These are phyloP conservation scores for Exophiala viscosa DNA, from an alignment of 2,329 filamentous ascomycete species.

Conservation along the genomic window DNA sequence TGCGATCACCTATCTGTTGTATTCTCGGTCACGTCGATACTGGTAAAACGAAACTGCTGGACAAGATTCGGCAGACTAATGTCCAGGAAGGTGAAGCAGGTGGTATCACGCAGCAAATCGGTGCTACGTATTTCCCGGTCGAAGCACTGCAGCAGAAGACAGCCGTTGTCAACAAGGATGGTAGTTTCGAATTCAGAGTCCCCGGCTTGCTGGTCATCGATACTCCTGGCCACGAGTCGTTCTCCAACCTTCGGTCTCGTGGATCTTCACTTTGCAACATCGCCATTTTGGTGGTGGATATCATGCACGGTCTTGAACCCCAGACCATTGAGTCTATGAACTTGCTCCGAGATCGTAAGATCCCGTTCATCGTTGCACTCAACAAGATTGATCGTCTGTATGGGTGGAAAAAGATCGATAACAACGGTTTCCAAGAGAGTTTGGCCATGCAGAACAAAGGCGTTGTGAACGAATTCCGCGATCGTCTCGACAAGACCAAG, in stretches of 20 bases:
- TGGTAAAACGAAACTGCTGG: slow-evolving; percentile 97
- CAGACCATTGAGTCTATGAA: slow-evolving; percentile 98
- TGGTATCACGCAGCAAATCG: slow-evolving; percentile 99
- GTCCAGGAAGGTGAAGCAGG: slow-evolving; percentile 98
- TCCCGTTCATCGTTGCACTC: slow-evolving; percentile 94
- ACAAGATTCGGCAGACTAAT: slow-evolving; percentile 98
- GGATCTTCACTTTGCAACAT: slow-evolving; percentile 99
- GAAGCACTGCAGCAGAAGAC: slow-evolving; percentile 92
- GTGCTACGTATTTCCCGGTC: slow-evolving; percentile 97
- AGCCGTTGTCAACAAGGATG: slow-evolving; percentile 84
- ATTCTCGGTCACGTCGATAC: slow-evolving; percentile 99
- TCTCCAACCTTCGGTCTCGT: slow-evolving; percentile 94
- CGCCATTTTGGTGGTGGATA: slow-evolving; percentile 97
- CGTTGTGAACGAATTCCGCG: slow-evolving; percentile 90
- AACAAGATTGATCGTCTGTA: slow-evolving; percentile 99
- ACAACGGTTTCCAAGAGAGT: slow-evolving; percentile 96
- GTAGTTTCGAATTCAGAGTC: slow-evolving; percentile 91
- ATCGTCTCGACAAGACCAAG: slow-evolving; percentile 86
- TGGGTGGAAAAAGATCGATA: slow-evolving; percentile 97
- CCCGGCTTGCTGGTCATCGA: slow-evolving; percentile 95
- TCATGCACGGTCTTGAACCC: slow-evolving; percentile 98
- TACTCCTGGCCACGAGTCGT: slow-evolving; percentile 99
- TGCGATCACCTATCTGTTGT: slow-evolving; percentile 98
- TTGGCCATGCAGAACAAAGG: slow-evolving; percentile 85
- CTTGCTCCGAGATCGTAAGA: slow-evolving; percentile 85